Evolutionary conservation across 1,139 yeast species (phyloP).

Genomic region (Suhomyces atakaporum): DNA sequence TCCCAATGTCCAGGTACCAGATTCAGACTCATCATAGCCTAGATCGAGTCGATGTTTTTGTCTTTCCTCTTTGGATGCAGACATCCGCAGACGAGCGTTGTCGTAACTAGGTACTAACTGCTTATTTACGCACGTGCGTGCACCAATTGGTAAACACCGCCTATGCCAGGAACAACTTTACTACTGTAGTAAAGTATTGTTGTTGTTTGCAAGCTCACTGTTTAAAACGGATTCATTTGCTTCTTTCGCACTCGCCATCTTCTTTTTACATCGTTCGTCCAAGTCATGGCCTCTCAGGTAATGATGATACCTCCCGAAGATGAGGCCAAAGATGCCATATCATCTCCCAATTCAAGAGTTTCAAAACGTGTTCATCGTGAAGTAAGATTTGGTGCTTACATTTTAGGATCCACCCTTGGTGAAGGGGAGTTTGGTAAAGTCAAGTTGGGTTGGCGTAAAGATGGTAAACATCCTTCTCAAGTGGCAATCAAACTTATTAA

Average conservation of each 20-base stretch:
- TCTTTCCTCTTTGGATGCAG: neutral
- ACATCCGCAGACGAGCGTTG: constrained; percentile 3
- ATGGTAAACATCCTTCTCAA: constrained; percentile 73
- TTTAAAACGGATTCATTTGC: constrained; percentile 10
- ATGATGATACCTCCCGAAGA: constrained; percentile 11
- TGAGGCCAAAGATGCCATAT: neutral
- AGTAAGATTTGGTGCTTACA: constrained; percentile 81
- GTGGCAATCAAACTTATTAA: constrained; percentile 93
- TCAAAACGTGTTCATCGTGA: constrained; percentile 47
- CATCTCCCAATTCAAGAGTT: constrained; percentile 7
- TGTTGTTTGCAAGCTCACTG: constrained; percentile 9
- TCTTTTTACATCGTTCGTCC: constrained; percentile 2
- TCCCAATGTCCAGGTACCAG: too few species aligned
- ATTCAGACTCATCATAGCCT: too few species aligned
- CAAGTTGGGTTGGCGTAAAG: constrained; percentile 93
- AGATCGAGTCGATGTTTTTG: too few species aligned
- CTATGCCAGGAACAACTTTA: constrained; percentile 11
- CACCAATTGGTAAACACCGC: constrained; percentile 14
- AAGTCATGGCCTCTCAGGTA: constrained; percentile 19
- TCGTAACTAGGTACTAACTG: constrained; percentile 7
- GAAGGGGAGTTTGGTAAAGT: constrained; percentile 99
- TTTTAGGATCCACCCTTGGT: constrained; percentile 91
- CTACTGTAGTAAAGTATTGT: constrained; percentile 10
- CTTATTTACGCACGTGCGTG: constrained; percentile 9
- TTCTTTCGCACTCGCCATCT: constrained; percentile 5